Percentiles rank a stretch among this genome's conserved stretches.
Evolutionary conservation across 2,329 filamentous ascomycete genomes (phyloP).

Genomic region (Lithohypha guttulata): DNA sequence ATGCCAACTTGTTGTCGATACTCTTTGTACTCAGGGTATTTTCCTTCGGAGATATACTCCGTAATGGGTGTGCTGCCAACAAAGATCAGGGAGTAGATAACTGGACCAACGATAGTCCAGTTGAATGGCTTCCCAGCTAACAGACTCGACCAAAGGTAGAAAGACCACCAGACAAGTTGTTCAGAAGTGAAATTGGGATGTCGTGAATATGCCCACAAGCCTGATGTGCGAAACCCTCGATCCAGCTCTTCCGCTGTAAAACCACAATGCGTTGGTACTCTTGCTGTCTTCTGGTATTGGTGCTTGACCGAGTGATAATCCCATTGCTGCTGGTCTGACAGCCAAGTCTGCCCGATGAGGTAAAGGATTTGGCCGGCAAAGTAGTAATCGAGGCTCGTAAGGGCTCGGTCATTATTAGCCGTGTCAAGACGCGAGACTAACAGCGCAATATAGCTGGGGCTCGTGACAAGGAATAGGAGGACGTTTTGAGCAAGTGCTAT

Average conservation of each 20-base stretch:
- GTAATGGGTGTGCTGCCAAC: slow-evolving; percentile 83
- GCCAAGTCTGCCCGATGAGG: slow-evolving; percentile 56
- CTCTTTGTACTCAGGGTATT: slow-evolving; percentile 77
- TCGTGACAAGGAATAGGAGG: slow-evolving; percentile 65
- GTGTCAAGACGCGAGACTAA: slow-evolving; percentile 56
- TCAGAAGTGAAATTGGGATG: slow-evolving; percentile 95
- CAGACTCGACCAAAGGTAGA: slow-evolving; percentile 83
- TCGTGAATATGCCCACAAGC: slow-evolving; percentile 76
- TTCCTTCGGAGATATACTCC: slow-evolving; percentile 64
- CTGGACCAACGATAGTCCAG: slow-evolving; percentile 64
- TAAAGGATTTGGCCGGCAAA: slow-evolving; percentile 46
- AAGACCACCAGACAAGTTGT: slow-evolving; percentile 74
- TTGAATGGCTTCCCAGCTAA: slow-evolving; percentile 60
- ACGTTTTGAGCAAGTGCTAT: slow-evolving; percentile 76
- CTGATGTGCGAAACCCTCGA: slow-evolving; percentile 74
- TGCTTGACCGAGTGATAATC: slow-evolving; percentile 73
- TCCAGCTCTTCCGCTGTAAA: slow-evolving; percentile 68
- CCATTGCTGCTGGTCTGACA: slow-evolving; percentile 93
- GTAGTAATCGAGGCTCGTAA: slow-evolving; percentile 46
- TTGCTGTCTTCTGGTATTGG: slow-evolving; percentile 60
- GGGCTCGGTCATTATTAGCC: slow-evolving; percentile 32
- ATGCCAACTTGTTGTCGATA: slow-evolving; percentile 77
- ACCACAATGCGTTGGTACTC: slow-evolving; percentile 48
- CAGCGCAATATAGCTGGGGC: slow-evolving; percentile 75
- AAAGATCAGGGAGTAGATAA: slow-evolving; percentile 67